Conservation (phyloP, 2,329 filamentous ascomycete genomes). For the Sordariomycetes sp. region DNA sequence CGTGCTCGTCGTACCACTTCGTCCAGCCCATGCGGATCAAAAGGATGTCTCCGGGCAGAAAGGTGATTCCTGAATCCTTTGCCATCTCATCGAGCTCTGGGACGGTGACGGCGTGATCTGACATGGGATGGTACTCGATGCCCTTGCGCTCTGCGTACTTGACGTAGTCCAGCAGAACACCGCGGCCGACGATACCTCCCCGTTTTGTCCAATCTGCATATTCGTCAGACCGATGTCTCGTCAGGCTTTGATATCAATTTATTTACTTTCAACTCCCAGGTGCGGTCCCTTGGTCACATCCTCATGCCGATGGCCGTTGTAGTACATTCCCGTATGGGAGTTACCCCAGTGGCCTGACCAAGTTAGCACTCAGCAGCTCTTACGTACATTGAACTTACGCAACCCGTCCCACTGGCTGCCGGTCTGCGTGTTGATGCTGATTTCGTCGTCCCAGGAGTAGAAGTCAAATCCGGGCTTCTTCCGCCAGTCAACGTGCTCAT, state of each 20-base stretch:
- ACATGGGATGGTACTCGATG: constrained; percentile 29
- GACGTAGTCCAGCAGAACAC: constrained; percentile 40
- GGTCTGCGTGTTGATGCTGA: constrained; percentile 41
- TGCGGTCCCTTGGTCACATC: constrained; percentile 5
- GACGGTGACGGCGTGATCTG: constrained; percentile 25
- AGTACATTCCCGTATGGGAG: constrained; percentile 1
- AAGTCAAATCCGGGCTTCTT: constrained; percentile 2
- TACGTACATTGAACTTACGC: constrained; percentile 1
- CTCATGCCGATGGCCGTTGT: constrained; percentile 5
- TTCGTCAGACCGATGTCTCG: not conserved
- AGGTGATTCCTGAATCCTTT: constrained; percentile 27
- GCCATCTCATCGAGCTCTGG: constrained; percentile 21
- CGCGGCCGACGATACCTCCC: constrained; percentile 24
- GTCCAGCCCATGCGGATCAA: constrained; percentile 31
- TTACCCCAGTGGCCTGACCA: constrained; percentile 4
- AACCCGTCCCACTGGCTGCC: constrained; percentile 38
- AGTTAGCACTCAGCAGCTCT: not conserved
- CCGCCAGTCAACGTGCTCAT: constrained; percentile 5
- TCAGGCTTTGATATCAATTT: not conserved
- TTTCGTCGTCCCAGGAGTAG: constrained; percentile 28
- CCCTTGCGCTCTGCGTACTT: constrained; percentile 26
- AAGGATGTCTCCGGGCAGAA: constrained; percentile 40
- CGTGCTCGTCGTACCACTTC: constrained; percentile 15
- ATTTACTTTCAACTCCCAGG: constrained; percentile 6
- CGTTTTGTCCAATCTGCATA: constrained; percentile 5